Evolutionary conservation across 1,284 basidiomycete genomes (phyloP).

Genomic region (Amylostereum chailletii): DNA sequence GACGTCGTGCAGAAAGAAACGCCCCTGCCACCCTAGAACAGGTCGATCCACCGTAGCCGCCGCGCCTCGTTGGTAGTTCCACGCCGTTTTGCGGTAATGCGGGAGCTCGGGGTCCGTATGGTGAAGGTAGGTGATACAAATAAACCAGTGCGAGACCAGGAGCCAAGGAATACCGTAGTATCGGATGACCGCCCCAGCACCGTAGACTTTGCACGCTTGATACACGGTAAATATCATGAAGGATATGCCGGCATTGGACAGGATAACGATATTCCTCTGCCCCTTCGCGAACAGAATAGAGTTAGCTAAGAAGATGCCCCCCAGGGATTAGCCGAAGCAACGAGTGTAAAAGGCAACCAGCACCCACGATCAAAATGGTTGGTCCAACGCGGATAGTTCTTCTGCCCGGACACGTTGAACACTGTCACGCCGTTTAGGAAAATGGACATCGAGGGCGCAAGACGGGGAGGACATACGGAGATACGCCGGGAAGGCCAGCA

Average conservation of each 20-base stretch:
- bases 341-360: neutral
- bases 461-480: conserved; percentile 58
- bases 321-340: neutral
- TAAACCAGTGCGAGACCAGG: conserved; percentile 48
- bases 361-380: conserved; percentile 51
- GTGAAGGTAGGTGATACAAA: conserved; percentile 48
- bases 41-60: conserved; percentile 54
- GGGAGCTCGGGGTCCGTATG: conserved; percentile 42
- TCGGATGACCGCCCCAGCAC: conserved; percentile 34
- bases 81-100: conserved; percentile 44
- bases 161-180: conserved; percentile 54
- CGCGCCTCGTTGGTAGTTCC: conserved; percentile 57
- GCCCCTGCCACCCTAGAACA: conserved; percentile 41
- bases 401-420: conserved; percentile 57
- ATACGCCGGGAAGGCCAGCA: conserved; percentile 70
- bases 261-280: conserved; percentile 42
- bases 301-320: conserved; percentile 27
- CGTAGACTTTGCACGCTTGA: conserved; percentile 10
- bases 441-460: conserved; percentile 5
- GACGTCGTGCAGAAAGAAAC: conserved; percentile 35
- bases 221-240: conserved; percentile 25
- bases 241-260: conserved; percentile 46
- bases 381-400: conserved; percentile 58
- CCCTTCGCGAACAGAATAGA: conserved; percentile 44
- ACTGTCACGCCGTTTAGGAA: conserved; percentile 13